Evolutionary conservation across 2,329 filamentous ascomycete species (phyloP), one percentile per base, ranked within the genome.

Genomic region (Aspergillus felis): DNA sequence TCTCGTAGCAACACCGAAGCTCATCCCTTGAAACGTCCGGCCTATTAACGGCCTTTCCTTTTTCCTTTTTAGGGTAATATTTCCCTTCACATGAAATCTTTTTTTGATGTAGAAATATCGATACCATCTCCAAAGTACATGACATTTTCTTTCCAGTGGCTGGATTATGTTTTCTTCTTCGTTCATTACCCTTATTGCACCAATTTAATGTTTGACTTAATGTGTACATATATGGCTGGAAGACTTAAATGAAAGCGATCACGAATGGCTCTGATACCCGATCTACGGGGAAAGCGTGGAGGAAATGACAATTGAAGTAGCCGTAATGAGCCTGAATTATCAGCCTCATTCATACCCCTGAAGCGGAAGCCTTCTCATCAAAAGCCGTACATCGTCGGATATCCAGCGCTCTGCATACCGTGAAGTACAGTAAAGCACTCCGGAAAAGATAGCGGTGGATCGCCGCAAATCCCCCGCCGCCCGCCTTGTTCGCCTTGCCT

Each of bases 11-110:
- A 64, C 55, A 63, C 66, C 9, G 66, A 68, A 55, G 66, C 66
- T 6, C 67, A 70, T 53, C 66, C 68, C 20, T 61, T 69, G 53
- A 66, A 64, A 57, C 64, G 66, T 5, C 65, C 66, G 41, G 51
- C 24, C 20, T 61, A 58, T 46, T 60, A 54, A 54, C 46, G 25
- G 22, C n/a, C n/a, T 51, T 38, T 20, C 50, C 9, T 46, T 35
- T 49, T 27, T 22, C 20, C 10, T 10, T 32, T 17, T 38, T 4
- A 28, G 28, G 7, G 38, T 54, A 35, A 35, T 20, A 28, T 50
- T 41, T n/a, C 46, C 29, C n/a, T 47, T 54, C 20, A 32, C 51
- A 29, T 42, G 50, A 17, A 47, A n/a, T 20, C 44, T 12, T 27
- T 54, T 32, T 46, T 52, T 59, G 44, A 47, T 47, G 57, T 57